Evolutionary conservation across 2,329 filamentous ascomycete species (phyloP).

Genomic region (Xylaria hypoxylon): DNA sequence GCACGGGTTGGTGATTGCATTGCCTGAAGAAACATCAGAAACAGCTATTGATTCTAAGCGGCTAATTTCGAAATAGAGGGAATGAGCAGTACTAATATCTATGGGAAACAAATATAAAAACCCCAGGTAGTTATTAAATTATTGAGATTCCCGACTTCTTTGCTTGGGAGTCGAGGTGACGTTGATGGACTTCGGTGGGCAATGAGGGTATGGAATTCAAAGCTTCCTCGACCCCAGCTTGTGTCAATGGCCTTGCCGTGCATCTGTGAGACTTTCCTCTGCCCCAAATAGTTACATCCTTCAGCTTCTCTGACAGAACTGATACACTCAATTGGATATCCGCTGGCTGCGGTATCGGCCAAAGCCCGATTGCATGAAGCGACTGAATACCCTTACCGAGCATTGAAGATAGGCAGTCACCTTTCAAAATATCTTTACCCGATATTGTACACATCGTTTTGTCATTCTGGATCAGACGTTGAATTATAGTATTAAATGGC

Average conservation of each 20-base stretch:
- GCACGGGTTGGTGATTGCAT: no score
- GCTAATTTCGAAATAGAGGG: no score
- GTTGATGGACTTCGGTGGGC: conserved; percentile 31
- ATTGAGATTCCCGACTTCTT: conserved; percentile 36
- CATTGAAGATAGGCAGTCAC: conserved; percentile 31
- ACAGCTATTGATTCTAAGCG: no score
- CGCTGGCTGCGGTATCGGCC: conserved; percentile 38
- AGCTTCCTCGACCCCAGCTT: conserved; percentile 23
- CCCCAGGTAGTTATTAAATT: no score
- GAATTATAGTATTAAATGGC: conserved; percentile 29
- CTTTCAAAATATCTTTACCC: conserved; percentile 2
- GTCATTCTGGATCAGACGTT: conserved; percentile 31
- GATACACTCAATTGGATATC: conserved; percentile 29
- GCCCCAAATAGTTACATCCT: conserved; percentile 22
- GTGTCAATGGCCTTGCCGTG: conserved; percentile 6
- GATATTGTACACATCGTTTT: background rate
- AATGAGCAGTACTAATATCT: no score
- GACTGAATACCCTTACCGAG: conserved; percentile 38
- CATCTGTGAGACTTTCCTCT: background rate
- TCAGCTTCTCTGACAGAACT: conserved; percentile 30
- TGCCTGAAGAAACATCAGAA: no score
- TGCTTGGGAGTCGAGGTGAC: conserved; percentile 37
- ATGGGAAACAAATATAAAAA: no score
- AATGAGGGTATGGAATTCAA: conserved; percentile 30
- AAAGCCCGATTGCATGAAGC: conserved; percentile 32